Evolutionary conservation across 371 early-diverging fungal species (phyloP), one percentile per base, ranked within the genome.

Genomic region (Mucor piriformis): DNA sequence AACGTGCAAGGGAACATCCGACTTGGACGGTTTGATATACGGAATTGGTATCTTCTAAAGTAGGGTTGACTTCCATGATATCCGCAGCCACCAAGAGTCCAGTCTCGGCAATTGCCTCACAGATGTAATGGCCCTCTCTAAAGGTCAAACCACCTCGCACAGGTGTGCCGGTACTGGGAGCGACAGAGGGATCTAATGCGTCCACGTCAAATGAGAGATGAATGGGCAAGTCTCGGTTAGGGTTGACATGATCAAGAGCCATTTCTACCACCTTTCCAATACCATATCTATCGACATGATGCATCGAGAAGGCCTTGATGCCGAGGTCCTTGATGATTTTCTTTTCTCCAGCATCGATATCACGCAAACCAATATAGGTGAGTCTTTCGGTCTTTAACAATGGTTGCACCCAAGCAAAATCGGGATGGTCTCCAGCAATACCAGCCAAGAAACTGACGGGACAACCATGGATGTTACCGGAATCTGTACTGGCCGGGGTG

Each of bases 381-480:
- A 98, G 72, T 35, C 91, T 86, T 50, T 92, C 81, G 21, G 87
- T 73, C 38, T 80, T 78, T 33, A 97, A 78, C 64, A 88, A 83
- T 20, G 93, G 91, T 58, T 86, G 84, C 37, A 95, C 82, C 97
- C 97, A 98, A 33, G 64, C 71, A 61, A 95, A 96, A 51, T 83
- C 88, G 34, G 82, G 81, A 32, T 91, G 73, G 43, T 84, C 73
- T 6, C 76, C 83, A 34, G 88, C 87, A 50, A 98, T 85, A 15
- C 96, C 96, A 50, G 92, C 81, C 46, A 97, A 71, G 77, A 95
- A 97, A 15, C 95, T 88, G 29, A 96, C 70, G 18, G 98, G 97
- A 76, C 95, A 95, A 7, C 98, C 98, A 66, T 98, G 98, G 42
- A 98, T 84, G 75, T 98, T 97, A 25, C 98, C 98, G 15, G 93